phyloP scores from a whole-genome alignment of 768 basidiomycete species.

The Sporobolomyces roseus region DNA sequence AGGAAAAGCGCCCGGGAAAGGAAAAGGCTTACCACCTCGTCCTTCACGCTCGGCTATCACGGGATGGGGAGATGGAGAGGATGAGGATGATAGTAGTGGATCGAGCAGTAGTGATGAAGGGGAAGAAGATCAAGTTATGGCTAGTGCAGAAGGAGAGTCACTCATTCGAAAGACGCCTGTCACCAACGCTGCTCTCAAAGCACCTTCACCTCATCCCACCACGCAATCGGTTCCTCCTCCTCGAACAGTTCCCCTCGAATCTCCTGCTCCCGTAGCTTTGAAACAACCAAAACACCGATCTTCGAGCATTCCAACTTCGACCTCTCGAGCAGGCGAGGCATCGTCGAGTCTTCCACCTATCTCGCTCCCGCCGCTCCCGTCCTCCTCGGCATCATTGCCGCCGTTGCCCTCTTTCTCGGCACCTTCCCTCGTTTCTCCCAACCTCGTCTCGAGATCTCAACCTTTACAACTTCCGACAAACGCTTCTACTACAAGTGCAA shows the following conservation, averaged over 20 bases:
- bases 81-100: too few species aligned
- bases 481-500: background rate
- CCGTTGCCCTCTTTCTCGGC: too few species aligned
- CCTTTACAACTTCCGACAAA: background rate
- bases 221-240: background rate
- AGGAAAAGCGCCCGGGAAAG: constrained; percentile 28
- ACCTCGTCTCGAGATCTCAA: background rate
- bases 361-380: background rate
- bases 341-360: background rate
- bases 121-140: constrained; percentile 4
- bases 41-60: background rate
- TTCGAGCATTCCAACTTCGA: background rate
- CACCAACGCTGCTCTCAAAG: background rate
- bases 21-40: constrained; percentile 22
- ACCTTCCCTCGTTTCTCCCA: too few species aligned
- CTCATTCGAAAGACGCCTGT: background rate
- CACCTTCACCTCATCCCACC: background rate
- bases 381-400: too few species aligned
- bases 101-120: constrained; percentile 4
- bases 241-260: too few species aligned
- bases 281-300: constrained; percentile 8
- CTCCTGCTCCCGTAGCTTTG: background rate
- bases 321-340: background rate
- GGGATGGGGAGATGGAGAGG: background rate
- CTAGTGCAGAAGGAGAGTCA: background rate